Conservation (phyloP, 495 filamentous ascomycete species). For the Neurospora pannonica region DNA sequence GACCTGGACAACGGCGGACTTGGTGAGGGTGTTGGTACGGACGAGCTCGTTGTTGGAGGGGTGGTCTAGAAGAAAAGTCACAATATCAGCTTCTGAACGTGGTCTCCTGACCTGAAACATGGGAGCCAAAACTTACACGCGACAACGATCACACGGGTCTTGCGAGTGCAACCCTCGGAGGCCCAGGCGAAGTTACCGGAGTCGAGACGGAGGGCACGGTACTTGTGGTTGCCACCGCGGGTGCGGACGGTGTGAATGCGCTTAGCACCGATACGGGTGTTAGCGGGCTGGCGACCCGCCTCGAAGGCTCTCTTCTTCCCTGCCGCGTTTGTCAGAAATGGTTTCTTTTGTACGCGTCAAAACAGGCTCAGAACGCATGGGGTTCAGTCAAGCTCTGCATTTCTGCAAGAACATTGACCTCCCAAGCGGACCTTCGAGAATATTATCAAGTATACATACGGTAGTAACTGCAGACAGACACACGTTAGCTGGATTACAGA, state of each 20-base stretch:
- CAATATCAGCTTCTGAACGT: constrained; percentile 3
- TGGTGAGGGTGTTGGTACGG: constrained; percentile 99
- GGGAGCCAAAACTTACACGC: constrained; percentile 41
- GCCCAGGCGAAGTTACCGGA: constrained; percentile 99
- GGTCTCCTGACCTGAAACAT: not conserved
- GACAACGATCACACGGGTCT: constrained; percentile 96
- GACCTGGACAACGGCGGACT: constrained; percentile 95
- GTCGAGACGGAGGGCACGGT: constrained; percentile 97
- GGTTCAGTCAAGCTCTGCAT: constrained; percentile 4
- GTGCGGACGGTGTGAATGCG: constrained; percentile 98
- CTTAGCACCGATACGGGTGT: constrained; percentile 98
- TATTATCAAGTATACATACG: constrained; percentile 21
- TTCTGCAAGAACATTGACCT: constrained; percentile 11
- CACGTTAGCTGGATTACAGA: constrained; percentile 9
- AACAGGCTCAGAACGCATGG: constrained; percentile 55
- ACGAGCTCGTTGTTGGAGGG: constrained; percentile 99
- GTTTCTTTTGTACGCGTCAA: constrained; percentile 23
- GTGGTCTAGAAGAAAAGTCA: constrained; percentile 44
- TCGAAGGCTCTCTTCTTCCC: constrained; percentile 93
- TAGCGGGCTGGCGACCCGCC: constrained; percentile 96
- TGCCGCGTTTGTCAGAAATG: constrained; percentile 30
- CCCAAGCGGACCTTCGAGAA: constrained; percentile 47
- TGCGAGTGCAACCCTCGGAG: constrained; percentile 93
- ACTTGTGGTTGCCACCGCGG: constrained; percentile 98
- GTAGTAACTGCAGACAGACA: constrained; percentile 21